phyloP scores from a whole-genome alignment of 176 grass and related monocot genomes.

The Bolboschoenus planiculmis region DNA sequence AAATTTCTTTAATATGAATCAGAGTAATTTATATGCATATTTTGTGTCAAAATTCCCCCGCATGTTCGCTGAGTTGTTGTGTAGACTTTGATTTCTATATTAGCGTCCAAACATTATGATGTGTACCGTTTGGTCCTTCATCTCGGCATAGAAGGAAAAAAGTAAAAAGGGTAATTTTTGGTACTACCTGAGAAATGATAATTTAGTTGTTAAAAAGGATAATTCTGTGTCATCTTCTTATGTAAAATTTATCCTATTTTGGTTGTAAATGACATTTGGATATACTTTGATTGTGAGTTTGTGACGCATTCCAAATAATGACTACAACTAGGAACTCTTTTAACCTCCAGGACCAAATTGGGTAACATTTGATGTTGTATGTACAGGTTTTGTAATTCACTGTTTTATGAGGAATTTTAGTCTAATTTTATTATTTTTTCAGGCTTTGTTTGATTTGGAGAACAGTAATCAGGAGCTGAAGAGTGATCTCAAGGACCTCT shows the following conservation, averaged over 20 bases:
- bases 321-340: neutral
- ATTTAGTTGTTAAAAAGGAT: neutral
- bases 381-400: neutral
- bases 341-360: neutral
- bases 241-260: neutral
- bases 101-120: neutral
- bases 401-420: neutral
- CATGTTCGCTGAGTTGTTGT: neutral
- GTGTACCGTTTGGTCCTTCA: neutral
- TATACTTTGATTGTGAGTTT: neutral
- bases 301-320: neutral
- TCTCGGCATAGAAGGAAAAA: neutral
- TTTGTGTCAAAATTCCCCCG: neutral
- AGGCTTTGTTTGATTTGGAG: conserved; percentile 99
- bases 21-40: neutral
- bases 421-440: neutral
- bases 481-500: conserved; percentile 90
- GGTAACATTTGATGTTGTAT: neutral
- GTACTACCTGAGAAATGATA: neutral
- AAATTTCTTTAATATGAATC: neutral
- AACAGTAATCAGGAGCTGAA: conserved; percentile 79
- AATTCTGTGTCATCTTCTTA: neutral
- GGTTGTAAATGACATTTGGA: neutral
- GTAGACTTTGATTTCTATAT: neutral
- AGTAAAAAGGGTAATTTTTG: neutral